Evolutionary conservation across 192 early-diverging fungal species (phyloP), one percentile per base, ranked within the genome.

Genomic region (Lobosporangium transversale): DNA sequence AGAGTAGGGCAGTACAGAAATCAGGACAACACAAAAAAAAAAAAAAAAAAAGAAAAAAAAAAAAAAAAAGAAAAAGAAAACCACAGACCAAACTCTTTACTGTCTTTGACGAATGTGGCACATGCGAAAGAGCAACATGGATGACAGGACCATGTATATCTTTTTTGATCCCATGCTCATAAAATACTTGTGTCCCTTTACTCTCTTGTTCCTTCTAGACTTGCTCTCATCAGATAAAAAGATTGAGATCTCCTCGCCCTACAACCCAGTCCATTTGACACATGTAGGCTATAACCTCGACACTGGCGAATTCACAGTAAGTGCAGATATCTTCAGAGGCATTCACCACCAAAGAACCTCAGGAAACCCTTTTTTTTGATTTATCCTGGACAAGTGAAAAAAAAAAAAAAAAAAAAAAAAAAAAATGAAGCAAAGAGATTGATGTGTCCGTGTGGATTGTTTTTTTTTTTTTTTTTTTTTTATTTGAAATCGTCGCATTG

Each of bases 201-300:
- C 26, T 23, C 21, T 29, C 2, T 27, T 53, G 20, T 4, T 58
- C 17, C 48, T 17, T 53, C 1, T 70, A 86, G 88, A 86, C 73
- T 62, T 86, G 73, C 57, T 89, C 53, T 82, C 86, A 32, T 85
- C 82, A 30, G 87, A 90, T 71, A 93, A 91, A 65, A 90, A 92
- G 66, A 88, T 91, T 53, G 92, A 98, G 76, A 95, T 99, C 64
- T 96, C 94, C 15, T 88, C 89, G 21, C 97, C 97, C 15, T 99
- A 94, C 83, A 98, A 98, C 76, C 92, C 97, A 18, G 92, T 97
- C 40, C 97, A 99, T 81, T 84, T 99, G 44, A 98, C 96, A 12
- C 97, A 99, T 71, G 97, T 98, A 44, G 97, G 97, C 9, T 98
- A 94, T 80, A 96, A 99, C 79, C 90, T 92, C 58, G 95, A 95